These are phyloP conservation scores for Trichophaea hybrida DNA, from an alignment of 2,329 filamentous ascomycete species.

Conservation along the genomic window DNA sequence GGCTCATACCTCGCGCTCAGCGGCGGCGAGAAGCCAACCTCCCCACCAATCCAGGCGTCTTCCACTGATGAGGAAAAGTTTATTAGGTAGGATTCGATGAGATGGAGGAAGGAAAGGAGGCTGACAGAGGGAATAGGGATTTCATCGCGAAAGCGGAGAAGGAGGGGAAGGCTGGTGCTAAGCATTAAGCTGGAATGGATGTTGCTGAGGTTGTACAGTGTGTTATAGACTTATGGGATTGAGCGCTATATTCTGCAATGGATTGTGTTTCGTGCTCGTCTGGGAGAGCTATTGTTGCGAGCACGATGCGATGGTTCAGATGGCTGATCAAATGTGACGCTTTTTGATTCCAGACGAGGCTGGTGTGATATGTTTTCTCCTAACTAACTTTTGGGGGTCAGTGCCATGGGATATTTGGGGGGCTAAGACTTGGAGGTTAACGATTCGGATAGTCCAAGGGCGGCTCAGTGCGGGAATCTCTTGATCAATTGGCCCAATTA, in stretches of 20 bases:
- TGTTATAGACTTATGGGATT: not conserved
- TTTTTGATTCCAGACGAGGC: too few species aligned
- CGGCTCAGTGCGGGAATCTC: too few species aligned
- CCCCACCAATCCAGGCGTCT: slow-evolving; percentile 24
- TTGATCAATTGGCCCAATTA: too few species aligned
- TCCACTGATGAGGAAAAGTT: slow-evolving; percentile 26
- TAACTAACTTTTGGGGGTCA: too few species aligned
- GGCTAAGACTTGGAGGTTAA: too few species aligned
- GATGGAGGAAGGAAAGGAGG: not conserved
- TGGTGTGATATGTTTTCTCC: too few species aligned
- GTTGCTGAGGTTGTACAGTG: not conserved
- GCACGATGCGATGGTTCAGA: too few species aligned
- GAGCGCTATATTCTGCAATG: not conserved
- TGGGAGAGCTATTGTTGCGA: too few species aligned
- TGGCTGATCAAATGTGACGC: too few species aligned
- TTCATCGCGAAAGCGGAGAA: not conserved
- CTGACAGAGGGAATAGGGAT: not conserved
- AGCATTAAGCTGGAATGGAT: not conserved
- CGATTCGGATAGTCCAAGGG: too few species aligned
- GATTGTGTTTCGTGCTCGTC: not conserved
- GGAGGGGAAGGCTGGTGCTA: not conserved
- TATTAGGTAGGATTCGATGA: slow-evolving; percentile 22
- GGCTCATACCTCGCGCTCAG: slow-evolving; percentile 6
- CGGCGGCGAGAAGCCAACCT: slow-evolving; percentile 20
- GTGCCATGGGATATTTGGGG: too few species aligned